Evolutionary conservation across 768 basidiomycete species (phyloP).

Genomic region (Leccinum rimulosum): DNA sequence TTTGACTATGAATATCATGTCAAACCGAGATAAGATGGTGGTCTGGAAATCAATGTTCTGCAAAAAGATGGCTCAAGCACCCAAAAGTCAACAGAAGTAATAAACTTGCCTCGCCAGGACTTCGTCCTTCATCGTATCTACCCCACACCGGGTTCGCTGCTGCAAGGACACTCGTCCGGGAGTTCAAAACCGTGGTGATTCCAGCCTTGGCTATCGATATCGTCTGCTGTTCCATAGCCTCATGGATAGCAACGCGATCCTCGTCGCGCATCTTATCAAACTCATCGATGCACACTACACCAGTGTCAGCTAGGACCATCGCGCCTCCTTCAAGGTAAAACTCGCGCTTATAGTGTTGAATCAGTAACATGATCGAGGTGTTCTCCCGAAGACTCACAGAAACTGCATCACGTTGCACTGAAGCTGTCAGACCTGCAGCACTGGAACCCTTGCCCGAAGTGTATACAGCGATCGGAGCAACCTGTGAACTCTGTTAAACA

Average conservation of each 20-base stretch:
- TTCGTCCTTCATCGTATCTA: slow-evolving; percentile 93
- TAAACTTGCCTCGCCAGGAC: slow-evolving; percentile 79
- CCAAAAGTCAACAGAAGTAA: not conserved
- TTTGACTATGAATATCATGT: slow-evolving; percentile 99
- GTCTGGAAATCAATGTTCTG: slow-evolving; percentile 97
- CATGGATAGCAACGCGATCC: slow-evolving; percentile 97
- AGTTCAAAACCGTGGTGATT: slow-evolving; percentile 96
- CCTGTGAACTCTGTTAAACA: slow-evolving; percentile 42
- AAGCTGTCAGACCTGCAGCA: slow-evolving; percentile 97
- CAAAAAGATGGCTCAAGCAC: not conserved
- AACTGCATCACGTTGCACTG: slow-evolving; percentile 89
- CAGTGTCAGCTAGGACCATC: slow-evolving; percentile 98
- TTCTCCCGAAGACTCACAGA: slow-evolving; percentile 55
- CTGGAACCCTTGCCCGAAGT: slow-evolving; percentile 98
- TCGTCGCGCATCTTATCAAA: slow-evolving; percentile 99
- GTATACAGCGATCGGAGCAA: slow-evolving; percentile 97
- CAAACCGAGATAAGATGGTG: slow-evolving; percentile 96
- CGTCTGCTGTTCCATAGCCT: slow-evolving; percentile 99
- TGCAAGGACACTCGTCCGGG: slow-evolving; percentile 91
- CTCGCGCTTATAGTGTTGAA: slow-evolving; percentile 62
- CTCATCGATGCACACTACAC: slow-evolving; percentile 98
- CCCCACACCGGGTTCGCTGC: slow-evolving; percentile 99
- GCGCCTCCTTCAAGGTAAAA: slow-evolving; percentile 99
- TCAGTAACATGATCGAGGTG: slow-evolving; percentile 1
- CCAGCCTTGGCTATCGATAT: slow-evolving; percentile 99